Evolutionary conservation across 2,329 filamentous ascomycete species (phyloP).

Genomic region (Polychaeton citri): DNA sequence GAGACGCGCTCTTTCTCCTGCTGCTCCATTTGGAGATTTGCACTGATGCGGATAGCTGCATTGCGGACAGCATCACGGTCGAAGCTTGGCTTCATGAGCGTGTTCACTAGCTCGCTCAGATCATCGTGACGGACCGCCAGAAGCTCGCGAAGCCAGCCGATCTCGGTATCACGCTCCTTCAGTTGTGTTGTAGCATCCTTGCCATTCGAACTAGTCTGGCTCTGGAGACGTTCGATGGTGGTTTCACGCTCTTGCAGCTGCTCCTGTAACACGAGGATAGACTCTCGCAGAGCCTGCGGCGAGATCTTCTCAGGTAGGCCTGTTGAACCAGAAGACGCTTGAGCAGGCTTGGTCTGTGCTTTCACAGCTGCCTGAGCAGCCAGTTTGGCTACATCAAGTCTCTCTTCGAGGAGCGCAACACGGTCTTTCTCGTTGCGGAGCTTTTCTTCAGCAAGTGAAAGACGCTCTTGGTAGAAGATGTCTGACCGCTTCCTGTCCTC

Average conservation of each 20-base stretch:
- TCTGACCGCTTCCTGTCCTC: conserved; percentile 77
- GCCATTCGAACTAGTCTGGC: conserved; percentile 53
- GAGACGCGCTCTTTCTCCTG: conserved; percentile 82
- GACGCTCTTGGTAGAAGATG: conserved; percentile 64
- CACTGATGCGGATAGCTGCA: conserved; percentile 80
- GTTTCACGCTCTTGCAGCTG: conserved; percentile 90
- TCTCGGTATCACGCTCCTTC: conserved; percentile 85
- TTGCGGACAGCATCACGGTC: conserved; percentile 73
- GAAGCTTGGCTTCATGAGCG: conserved; percentile 58
- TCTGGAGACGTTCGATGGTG: conserved; percentile 76
- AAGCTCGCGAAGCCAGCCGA: conserved; percentile 86
- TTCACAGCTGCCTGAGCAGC: conserved; percentile 75
- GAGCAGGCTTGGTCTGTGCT: conserved; percentile 24
- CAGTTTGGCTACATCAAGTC: conserved; percentile 77
- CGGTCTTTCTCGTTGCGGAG: conserved; percentile 76
- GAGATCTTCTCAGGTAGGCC: conserved; percentile 72
- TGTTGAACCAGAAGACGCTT: not conserved
- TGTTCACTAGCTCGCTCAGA: conserved; percentile 77
- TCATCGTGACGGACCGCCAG: conserved; percentile 83
- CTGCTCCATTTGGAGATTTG: conserved; percentile 95
- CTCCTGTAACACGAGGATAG: conserved; percentile 90
- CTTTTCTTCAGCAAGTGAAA: conserved; percentile 73
- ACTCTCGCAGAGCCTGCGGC: conserved; percentile 85
- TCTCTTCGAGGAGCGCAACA: conserved; percentile 73
- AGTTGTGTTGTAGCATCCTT: conserved; percentile 70